Conservation (phyloP, 2,329 filamentous ascomycete species). For the Fusarium incarnatum region DNA sequence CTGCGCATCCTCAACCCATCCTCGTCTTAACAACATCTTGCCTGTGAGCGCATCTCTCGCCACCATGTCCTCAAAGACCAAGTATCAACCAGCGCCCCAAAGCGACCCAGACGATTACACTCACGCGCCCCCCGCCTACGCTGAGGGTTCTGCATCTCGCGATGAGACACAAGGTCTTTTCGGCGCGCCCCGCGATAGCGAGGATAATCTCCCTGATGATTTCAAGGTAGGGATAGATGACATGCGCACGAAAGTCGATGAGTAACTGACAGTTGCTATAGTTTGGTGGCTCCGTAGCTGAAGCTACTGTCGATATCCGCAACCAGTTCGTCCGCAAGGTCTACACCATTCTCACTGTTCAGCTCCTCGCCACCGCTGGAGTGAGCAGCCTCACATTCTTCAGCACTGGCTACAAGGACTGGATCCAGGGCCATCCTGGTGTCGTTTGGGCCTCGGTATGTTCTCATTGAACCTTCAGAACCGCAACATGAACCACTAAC, state of each 20-base stretch:
- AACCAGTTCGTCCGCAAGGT: slow-evolving; percentile 98
- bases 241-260: not conserved
- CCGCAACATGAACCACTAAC: slow-evolving; percentile 32
- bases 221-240: slow-evolving; percentile 76
- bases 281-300: slow-evolving; percentile 93
- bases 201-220: slow-evolving; percentile 94
- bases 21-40: too few relatives aligned
- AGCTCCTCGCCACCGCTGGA: slow-evolving; percentile 85
- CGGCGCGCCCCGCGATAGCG: slow-evolving; percentile 78
- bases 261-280: slow-evolving; percentile 51
- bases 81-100: slow-evolving; percentile 85
- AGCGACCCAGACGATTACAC: slow-evolving; percentile 88
- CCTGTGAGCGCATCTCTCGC: not conserved
- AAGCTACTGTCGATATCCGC: slow-evolving; percentile 93
- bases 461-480: slow-evolving; percentile 17
- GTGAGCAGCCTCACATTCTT: slow-evolving; percentile 90
- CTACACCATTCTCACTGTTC: slow-evolving; percentile 96
- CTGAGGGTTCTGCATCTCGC: slow-evolving; percentile 64
- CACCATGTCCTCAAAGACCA: slow-evolving; percentile 78
- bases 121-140: slow-evolving; percentile 86
- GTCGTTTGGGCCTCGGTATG: slow-evolving; percentile 85
- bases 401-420: slow-evolving; percentile 79
- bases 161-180: slow-evolving; percentile 68
- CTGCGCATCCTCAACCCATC: not conserved
- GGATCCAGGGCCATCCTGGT: slow-evolving; percentile 87